Conservation (phyloP, 2,329 filamentous ascomycete species). For the Penicillium italicum region DNA sequence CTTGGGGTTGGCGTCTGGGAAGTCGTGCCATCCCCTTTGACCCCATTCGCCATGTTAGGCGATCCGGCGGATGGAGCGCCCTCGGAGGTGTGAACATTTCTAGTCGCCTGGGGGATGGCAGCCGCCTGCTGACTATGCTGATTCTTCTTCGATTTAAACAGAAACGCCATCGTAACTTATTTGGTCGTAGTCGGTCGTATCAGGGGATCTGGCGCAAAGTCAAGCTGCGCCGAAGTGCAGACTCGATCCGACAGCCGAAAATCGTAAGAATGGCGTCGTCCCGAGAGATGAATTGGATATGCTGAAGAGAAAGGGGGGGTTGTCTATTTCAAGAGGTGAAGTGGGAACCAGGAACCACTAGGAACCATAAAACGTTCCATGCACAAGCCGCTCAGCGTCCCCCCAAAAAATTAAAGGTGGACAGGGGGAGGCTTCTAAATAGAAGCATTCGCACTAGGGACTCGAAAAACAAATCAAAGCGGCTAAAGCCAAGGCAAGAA, state of each 20-base stretch:
- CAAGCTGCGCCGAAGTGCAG: constrained; percentile 14
- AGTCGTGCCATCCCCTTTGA: constrained; percentile 34
- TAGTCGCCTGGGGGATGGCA: constrained; percentile 51
- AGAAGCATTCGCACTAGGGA: constrained; percentile 3
- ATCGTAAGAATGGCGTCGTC: constrained; percentile 3
- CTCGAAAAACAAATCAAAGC: constrained; percentile 1
- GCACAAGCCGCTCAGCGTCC: constrained; percentile 8
- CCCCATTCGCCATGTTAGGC: constrained; percentile 48
- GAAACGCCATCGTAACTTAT: constrained; percentile 64
- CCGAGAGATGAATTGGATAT: background rate
- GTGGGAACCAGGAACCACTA: constrained; percentile 26
- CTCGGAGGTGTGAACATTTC: constrained; percentile 57
- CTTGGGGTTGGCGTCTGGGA: constrained; percentile 66
- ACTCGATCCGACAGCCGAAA: constrained; percentile 8
- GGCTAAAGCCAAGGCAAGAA: constrained; percentile 13
- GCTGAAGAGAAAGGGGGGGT: constrained; percentile 13
- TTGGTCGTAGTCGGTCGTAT: constrained; percentile 35
- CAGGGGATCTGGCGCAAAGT: constrained; percentile 18
- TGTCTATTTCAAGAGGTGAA: constrained; percentile 23
- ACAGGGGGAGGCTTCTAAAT: constrained; percentile 9
- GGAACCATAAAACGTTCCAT: constrained; percentile 22
- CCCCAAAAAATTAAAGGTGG: constrained; percentile 11
- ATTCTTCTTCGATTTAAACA: constrained; percentile 78
- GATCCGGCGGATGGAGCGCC: constrained; percentile 43
- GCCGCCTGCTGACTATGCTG: constrained; percentile 51